phyloP scores from a whole-genome alignment of 805 yeast genomes.

The Clavispora fructus region DNA sequence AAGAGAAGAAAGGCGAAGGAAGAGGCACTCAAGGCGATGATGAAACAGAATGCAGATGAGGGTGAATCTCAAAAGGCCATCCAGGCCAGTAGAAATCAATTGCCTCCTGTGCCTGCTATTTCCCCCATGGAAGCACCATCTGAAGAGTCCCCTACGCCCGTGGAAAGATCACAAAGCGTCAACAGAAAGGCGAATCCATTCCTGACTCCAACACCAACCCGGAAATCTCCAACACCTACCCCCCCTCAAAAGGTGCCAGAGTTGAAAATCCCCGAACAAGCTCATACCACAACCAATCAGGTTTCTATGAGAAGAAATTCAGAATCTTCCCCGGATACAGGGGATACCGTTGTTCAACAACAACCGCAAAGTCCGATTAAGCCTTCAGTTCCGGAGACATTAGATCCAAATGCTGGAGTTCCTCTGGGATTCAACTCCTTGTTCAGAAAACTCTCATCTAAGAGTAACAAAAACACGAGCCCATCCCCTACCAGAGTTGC shows the following conservation, averaged over 20 bases:
- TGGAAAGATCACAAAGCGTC: neutral
- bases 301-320: slow-evolving; percentile 10
- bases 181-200: slow-evolving; percentile 2
- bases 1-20: slow-evolving; percentile 63
- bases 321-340: slow-evolving; percentile 11
- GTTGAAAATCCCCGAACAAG: slow-evolving; percentile 30
- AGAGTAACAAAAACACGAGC: slow-evolving; percentile 18
- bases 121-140: slow-evolving; percentile 1
- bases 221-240: neutral
- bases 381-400: slow-evolving; percentile 15
- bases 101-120: neutral
- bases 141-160: neutral
- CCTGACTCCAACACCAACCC: slow-evolving; percentile 1
- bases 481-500: slow-evolving; percentile 9
- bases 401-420: slow-evolving; percentile 29
- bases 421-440: slow-evolving; percentile 30
- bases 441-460: slow-evolving; percentile 32
- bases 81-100: neutral
- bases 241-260: neutral
- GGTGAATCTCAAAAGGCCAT: neutral
- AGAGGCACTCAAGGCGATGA: slow-evolving; percentile 32
- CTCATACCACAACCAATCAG: slow-evolving; percentile 28
- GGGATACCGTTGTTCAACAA: slow-evolving; percentile 20
- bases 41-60: slow-evolving; percentile 17
- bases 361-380: slow-evolving; percentile 23